These are phyloP conservation scores for Candida tammaniensis DNA, from an alignment of 805 yeast species.

Conservation along the genomic window DNA sequence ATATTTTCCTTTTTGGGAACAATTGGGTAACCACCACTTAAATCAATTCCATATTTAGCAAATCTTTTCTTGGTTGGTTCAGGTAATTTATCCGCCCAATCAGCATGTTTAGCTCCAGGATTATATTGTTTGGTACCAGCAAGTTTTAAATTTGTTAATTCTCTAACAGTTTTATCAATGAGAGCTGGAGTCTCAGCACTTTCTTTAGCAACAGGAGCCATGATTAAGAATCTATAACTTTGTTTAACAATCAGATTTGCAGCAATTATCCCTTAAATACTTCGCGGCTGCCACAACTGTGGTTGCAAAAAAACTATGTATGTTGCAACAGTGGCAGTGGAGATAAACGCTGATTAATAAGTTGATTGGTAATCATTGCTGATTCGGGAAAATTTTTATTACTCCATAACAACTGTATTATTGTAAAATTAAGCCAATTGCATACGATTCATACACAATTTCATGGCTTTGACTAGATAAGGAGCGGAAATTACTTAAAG, in stretches of 20 bases:
- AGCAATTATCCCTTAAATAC: constrained; percentile 1
- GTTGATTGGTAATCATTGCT: no score
- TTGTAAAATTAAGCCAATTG: no score
- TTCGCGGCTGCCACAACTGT: constrained; percentile 1
- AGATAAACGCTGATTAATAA: no score
- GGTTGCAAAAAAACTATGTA: constrained; percentile 2
- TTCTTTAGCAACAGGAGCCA: constrained; percentile 12
- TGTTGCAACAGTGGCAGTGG: background rate
- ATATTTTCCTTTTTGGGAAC: constrained; percentile 19
- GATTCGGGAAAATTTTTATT: no score
- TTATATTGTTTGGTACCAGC: constrained; percentile 7
- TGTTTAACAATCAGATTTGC: background rate
- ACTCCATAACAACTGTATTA: no score
- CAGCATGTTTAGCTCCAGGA: constrained; percentile 3
- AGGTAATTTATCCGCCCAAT: constrained; percentile 21
- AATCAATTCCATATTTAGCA: constrained; percentile 23
- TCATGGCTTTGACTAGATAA: no score
- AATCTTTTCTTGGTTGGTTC: constrained; percentile 20
- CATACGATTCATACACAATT: no score
- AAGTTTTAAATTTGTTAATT: constrained; percentile 11
- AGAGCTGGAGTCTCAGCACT: background rate
- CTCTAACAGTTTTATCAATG: constrained; percentile 10
- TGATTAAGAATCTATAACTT: constrained; percentile 1
- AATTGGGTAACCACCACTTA: constrained; percentile 26
- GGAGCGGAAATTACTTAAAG: no score